A percentile compares a stretch with the other conserved stretches of the same genome.
phyloP scores from a whole-genome alignment of 2,329 filamentous ascomycete genomes.

The Emmonsiellopsis sp. region DNA sequence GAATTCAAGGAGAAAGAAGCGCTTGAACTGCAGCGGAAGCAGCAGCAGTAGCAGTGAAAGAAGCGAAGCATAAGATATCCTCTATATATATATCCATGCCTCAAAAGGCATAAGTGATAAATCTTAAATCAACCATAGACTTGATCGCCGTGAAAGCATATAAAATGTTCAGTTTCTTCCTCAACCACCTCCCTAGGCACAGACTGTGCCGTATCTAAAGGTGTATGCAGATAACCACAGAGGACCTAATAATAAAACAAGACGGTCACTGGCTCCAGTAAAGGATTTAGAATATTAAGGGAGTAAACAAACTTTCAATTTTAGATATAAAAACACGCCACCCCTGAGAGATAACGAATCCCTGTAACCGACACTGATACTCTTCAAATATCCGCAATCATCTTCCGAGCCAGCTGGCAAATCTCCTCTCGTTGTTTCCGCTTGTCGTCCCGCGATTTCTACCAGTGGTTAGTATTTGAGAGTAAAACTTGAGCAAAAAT shows the following conservation, averaged over 20 bases:
- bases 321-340: no score
- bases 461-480: background rate
- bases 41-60: background rate
- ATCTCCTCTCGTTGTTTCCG: conserved; percentile 13
- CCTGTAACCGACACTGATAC: background rate
- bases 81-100: no score
- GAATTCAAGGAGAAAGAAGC: conserved; percentile 54
- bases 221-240: no score
- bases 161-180: no score
- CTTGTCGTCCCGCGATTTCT: conserved; percentile 13
- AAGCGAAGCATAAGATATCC: background rate
- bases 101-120: no score
- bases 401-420: conserved; percentile 12
- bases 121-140: background rate
- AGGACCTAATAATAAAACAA: no score
- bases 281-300: no score
- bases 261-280: no score
- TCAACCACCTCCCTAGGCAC: no score
- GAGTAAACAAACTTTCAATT: no score
- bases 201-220: no score
- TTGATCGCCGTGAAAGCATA: background rate
- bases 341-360: no score
- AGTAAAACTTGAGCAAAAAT: background rate
- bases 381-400: conserved; percentile 7
- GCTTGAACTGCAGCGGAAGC: conserved; percentile 10